Evolutionary conservation across 2,329 filamentous ascomycete species (phyloP), one percentile per base, ranked within the genome.

Genomic region (Cladosporium sp.): DNA sequence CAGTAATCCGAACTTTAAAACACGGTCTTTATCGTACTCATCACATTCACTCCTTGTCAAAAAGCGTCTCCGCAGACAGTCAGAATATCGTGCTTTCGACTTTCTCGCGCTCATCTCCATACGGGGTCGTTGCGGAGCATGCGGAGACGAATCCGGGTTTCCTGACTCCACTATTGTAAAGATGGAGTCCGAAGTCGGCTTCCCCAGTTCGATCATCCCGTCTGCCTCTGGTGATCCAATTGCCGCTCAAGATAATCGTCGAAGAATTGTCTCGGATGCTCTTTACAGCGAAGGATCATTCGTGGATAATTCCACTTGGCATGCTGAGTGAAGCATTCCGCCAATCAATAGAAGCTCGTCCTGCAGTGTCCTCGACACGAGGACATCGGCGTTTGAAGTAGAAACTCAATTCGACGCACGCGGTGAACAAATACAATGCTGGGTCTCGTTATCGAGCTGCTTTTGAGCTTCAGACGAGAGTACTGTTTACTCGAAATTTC

Each of bases 201-300:
- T 55, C 11, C 52, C n/a, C 28, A 34, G n/a, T n/a, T 5, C 52
- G 18, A 32, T 32, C 2, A 28, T 32, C 14, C 51, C 28, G 51
- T 15, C 30, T 32, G 52, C 14, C 30, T 18, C 14, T 54, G 11
- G 8, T 11, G 26, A 30, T 32, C 15, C 28, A 55, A 28, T 21
- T 18, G 28, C 28, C n/a, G 12, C 18, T n/a, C 2, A n/a, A 11
- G n/a, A n/a, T 34, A 15, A 12, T 15, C 28, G 10, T 32, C 30
- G 4, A 11, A 10, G 1, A 24, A 24, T 24, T 55, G 4, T 30
- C 8, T 55, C 52, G 52, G 52, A 55, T n/a, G 52, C 52, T 55
- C 52, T 55, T 55, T 55, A 55, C 15, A 55, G 52, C 52, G 52
- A 34, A 34, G 28, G 30, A 11, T 21, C 52, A 55, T 55, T 55